Evolutionary conservation across 1,284 basidiomycete genomes (phyloP).

Genomic region (Naganishia cerealis): DNA sequence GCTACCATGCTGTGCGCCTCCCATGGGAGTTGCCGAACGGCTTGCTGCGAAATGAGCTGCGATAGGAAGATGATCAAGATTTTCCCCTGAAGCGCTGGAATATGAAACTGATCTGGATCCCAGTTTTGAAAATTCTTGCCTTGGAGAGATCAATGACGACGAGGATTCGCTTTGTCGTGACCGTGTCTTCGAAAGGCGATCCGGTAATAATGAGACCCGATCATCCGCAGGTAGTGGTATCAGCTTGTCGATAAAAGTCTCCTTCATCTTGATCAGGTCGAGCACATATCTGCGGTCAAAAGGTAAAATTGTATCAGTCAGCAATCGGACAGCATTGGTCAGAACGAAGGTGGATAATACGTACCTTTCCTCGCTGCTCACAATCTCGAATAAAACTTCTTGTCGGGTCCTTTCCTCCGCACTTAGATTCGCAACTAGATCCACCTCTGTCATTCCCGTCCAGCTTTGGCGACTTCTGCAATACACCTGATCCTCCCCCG

Average conservation of each 20-base stretch:
- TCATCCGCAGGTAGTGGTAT: slow-evolving; percentile 66
- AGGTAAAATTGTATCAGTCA: too few species aligned
- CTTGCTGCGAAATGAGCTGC: slow-evolving; percentile 83
- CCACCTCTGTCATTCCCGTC: slow-evolving; percentile 93
- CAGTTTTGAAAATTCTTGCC: neutral
- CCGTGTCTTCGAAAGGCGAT: slow-evolving; percentile 53
- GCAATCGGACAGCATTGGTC: slow-evolving; percentile 5
- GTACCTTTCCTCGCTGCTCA: slow-evolving; percentile 91
- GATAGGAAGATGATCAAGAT: slow-evolving; percentile 78
- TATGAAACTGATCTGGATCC: slow-evolving; percentile 12
- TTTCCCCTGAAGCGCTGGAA: slow-evolving; percentile 61
- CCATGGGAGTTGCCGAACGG: neutral
- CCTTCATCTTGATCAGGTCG: slow-evolving; percentile 85
- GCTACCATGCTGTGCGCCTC: neutral
- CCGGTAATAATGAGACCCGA: slow-evolving; percentile 53
- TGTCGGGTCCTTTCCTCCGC: slow-evolving; percentile 90
- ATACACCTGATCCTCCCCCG: slow-evolving; percentile 34
- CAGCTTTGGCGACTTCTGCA: slow-evolving; percentile 72
- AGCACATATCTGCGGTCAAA: slow-evolving; percentile 73
- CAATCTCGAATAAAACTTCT: slow-evolving; percentile 97
- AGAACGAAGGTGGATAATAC: slow-evolving; percentile 41
- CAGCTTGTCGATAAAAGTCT: slow-evolving; percentile 85
- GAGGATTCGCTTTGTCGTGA: slow-evolving; percentile 40
- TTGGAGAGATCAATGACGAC: slow-evolving; percentile 22
- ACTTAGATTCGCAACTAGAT: slow-evolving; percentile 88